Evolutionary conservation across 1,284 basidiomycete genomes (phyloP), one percentile per base, ranked within the genome.

Genomic region (Singerocomus inundabilis): DNA sequence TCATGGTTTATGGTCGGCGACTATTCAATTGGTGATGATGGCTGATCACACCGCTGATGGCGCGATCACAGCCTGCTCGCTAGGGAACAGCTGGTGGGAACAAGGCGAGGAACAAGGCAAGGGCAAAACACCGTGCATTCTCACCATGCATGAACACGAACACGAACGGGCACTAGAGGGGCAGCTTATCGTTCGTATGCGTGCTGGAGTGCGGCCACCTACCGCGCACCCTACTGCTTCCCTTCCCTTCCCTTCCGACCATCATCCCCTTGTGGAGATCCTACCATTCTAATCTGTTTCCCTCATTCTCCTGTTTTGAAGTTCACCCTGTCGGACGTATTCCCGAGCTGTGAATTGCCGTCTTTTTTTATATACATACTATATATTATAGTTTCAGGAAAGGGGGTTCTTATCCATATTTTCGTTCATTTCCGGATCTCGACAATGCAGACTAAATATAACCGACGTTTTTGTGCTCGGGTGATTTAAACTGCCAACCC

Each of bases 1-100:
- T 43, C 57, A 28, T 46, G 74, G 74, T 75, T 77, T 67, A 71
- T 69, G 51, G 72, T 72, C 36, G 61, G 68, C 37, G 65, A 60
- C 48, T 42, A 51, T 21, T 47, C 53, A 30, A 25, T 35, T 38
- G 39, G 31, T 34, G 44, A 40, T 46, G 44, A 35, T 33, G 44
- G 46, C 28, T 49, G 48, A 40, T 40, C 21, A 41, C 45, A 46
- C 34, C 32, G 25, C 41, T 25, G 31, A 48, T 41, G 46, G 40
- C 42, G 34, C 43, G 29, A 53, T 48, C 34, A 25, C 36, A 32
- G 39, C 38, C 32, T 49, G 34, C 42, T 38, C 48, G 34, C 21
- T 21, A 21, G 58, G 46, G 41, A 44, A 51, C n/a, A 16, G 30
- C 21, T 38, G 52, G 46, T 50, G 58, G 35, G 33, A 43, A 39